phyloP scores from a whole-genome alignment of 768 basidiomycete genomes.

The Macrocybe gigantea region DNA sequence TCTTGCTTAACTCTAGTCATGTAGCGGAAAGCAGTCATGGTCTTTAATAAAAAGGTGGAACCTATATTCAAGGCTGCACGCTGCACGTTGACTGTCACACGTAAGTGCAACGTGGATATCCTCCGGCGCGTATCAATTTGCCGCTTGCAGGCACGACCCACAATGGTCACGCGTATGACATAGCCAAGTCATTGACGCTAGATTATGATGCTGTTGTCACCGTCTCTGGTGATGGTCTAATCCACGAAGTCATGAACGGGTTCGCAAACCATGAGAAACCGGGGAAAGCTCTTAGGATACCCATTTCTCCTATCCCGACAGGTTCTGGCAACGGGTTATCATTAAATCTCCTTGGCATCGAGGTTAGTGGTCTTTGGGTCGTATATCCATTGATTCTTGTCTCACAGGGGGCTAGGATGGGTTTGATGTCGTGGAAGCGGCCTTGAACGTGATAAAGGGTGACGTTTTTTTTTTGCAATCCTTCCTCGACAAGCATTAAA shows the following conservation, averaged over 20 bases:
- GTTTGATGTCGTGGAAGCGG: conserved; percentile 63
- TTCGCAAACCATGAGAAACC: conserved; percentile 62
- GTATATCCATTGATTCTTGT: background rate
- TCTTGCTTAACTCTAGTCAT: conserved; percentile 1
- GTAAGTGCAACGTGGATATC: conserved; percentile 33
- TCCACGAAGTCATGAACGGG: conserved; percentile 84
- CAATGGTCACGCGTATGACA: conserved; percentile 57
- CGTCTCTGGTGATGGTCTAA: conserved; percentile 79
- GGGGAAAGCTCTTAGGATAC: conserved; percentile 54
- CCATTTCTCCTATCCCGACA: conserved; percentile 74
- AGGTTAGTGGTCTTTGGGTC: conserved; percentile 32
- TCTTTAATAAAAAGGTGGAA: conserved; percentile 55
- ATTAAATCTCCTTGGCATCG: conserved; percentile 66
- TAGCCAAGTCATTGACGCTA: conserved; percentile 50
- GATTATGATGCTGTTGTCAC: conserved; percentile 67
- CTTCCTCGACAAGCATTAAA: background rate
- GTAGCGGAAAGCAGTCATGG: conserved; percentile 55
- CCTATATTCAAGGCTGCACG: conserved; percentile 68
- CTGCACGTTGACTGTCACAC: conserved; percentile 53
- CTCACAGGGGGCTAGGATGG: conserved; percentile 41
- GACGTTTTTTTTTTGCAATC: background rate
- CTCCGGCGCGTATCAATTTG: too few relatives aligned
- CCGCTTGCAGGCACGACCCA: conserved; percentile 51
- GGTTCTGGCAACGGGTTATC: conserved; percentile 79
- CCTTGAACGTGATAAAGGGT: conserved; percentile 82